Evolutionary conservation across 805 yeast genomes (phyloP).

Genomic region (Crinitomyces ghanaensis): DNA sequence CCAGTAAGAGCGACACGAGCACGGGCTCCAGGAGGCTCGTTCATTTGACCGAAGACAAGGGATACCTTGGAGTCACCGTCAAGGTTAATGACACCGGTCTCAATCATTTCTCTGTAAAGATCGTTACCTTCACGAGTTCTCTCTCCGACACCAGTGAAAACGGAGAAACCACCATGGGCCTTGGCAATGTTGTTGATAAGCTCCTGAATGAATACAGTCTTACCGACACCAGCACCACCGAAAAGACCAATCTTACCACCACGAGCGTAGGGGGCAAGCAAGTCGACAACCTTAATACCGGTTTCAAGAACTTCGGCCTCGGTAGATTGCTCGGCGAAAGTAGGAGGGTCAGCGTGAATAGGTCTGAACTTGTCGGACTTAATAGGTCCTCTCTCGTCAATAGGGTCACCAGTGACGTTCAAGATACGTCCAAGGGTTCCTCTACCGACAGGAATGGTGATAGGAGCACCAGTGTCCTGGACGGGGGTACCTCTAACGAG

Average conservation of each 20-base stretch:
- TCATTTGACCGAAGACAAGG: constrained; percentile 99
- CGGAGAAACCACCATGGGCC: constrained; percentile 99
- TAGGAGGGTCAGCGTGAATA: constrained; percentile 97
- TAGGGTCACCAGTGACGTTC: constrained; percentile 98
- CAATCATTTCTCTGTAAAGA: constrained; percentile 99
- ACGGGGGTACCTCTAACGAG: constrained; percentile 93
- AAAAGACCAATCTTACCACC: constrained; percentile 99
- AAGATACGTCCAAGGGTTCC: constrained; percentile 98
- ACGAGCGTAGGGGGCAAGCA: constrained; percentile 99
- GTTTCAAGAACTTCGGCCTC: constrained; percentile 97
- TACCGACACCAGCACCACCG: constrained; percentile 99
- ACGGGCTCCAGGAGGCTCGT: constrained; percentile 99
- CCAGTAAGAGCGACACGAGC: constrained; percentile 99
- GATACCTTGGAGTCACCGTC: constrained; percentile 99
- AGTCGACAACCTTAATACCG: constrained; percentile 99
- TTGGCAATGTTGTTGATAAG: constrained; percentile 99
- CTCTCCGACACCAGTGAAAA: constrained; percentile 99
- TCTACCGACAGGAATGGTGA: constrained; percentile 98
- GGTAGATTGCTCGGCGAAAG: constrained; percentile 94
- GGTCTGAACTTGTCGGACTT: constrained; percentile 88
- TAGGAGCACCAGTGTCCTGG: constrained; percentile 94
- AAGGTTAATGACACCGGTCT: constrained; percentile 98
- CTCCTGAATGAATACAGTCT: constrained; percentile 99
- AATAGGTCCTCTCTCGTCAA: constrained; percentile 99
- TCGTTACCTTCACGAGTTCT: constrained; percentile 99